A percentile compares a stretch with the other conserved stretches of the same genome.
phyloP scores from a whole-genome alignment of 2,329 filamentous ascomycete genomes.

The Colletotrichum sublineola region DNA sequence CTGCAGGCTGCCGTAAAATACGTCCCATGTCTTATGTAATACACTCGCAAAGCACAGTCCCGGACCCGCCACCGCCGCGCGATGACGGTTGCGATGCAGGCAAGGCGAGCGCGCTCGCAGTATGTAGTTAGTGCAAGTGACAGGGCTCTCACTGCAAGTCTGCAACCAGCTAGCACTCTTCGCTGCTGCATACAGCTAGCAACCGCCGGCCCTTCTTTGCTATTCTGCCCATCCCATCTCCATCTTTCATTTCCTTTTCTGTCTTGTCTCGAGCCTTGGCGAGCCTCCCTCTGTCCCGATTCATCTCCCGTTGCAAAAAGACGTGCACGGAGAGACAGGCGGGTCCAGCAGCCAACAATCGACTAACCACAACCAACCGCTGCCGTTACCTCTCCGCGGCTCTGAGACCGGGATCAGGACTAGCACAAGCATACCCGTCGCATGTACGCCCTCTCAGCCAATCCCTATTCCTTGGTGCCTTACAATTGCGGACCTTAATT shows the following conservation, averaged over 20 bases:
- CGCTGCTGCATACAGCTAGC: background rate
- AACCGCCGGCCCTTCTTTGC: background rate
- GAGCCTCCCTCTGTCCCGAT: background rate
- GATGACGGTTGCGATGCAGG: constrained; percentile 4
- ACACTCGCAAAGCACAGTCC: background rate
- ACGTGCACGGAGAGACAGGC: background rate
- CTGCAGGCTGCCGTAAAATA: too few relatives aligned
- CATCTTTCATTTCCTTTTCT: background rate
- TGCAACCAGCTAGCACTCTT: background rate
- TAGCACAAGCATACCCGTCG: constrained; percentile 21
- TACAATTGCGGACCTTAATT: constrained; percentile 37
- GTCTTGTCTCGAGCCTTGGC: constrained; percentile 3
- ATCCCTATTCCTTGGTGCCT: constrained; percentile 33
- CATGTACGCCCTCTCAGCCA: constrained; percentile 16
- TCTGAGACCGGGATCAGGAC: constrained; percentile 18
- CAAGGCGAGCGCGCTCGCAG: constrained; percentile 1
- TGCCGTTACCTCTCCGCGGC: background rate
- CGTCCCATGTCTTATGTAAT: constrained; percentile 3
- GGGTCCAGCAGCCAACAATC: background rate
- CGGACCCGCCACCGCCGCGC: background rate
- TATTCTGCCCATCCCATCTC: background rate
- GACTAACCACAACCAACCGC: constrained; percentile 9
- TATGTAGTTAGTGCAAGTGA: background rate
- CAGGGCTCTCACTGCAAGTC: background rate
- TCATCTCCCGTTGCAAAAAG: constrained; percentile 6